These are phyloP conservation scores for Xenosphaeropsis pyriputrescens DNA, from an alignment of 2,329 filamentous ascomycete species.

Conservation along the genomic window DNA sequence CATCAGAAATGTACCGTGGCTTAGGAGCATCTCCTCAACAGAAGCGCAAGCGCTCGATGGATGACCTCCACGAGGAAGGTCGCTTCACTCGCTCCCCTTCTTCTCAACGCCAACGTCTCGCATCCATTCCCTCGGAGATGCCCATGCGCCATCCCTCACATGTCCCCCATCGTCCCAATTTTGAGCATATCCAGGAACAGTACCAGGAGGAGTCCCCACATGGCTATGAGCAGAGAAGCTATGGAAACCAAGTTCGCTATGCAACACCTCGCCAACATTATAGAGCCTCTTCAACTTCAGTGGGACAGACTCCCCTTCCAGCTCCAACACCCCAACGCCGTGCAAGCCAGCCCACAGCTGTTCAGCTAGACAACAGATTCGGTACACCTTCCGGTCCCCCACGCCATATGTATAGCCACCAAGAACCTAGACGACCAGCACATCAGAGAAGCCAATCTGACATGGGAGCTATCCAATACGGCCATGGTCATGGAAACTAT, in stretches of 20 bases:
- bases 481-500: no score
- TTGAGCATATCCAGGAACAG: slow-evolving; percentile 11
- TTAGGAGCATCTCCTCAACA: not conserved
- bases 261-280: no score
- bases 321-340: slow-evolving; percentile 12
- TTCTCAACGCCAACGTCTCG: slow-evolving; percentile 2
- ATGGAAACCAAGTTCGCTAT: slow-evolving; percentile 1
- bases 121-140: slow-evolving; percentile 1
- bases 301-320: slow-evolving; percentile 7
- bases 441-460: slow-evolving; percentile 17
- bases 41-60: slow-evolving; percentile 4
- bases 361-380: slow-evolving; percentile 7
- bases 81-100: not conserved
- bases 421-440: slow-evolving; percentile 5
- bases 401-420: not conserved
- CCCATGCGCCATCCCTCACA: slow-evolving; percentile 5
- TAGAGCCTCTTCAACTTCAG: not conserved
- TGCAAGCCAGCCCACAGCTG: slow-evolving; percentile 9
- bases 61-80: not conserved
- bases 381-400: no score
- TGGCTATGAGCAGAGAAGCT: not conserved
- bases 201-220: slow-evolving; percentile 6
- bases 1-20: not conserved
- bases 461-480: slow-evolving; percentile 5
- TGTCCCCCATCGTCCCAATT: slow-evolving; percentile 7